Conservation (phyloP, 768 basidiomycete genomes). For the Russula lepida region DNA sequence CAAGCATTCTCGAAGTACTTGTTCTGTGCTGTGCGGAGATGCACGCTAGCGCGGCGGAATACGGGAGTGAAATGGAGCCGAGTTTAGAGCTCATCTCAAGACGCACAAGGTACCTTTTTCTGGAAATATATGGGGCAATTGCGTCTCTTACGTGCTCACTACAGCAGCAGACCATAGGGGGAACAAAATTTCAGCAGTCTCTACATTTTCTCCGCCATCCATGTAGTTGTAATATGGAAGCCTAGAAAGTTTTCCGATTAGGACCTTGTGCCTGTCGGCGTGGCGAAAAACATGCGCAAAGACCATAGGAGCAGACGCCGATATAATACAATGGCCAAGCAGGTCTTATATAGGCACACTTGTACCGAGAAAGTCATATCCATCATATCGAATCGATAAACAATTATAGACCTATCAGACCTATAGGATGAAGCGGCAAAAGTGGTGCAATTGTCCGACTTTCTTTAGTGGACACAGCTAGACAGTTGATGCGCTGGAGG, state of each 20-base stretch:
- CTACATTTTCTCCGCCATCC: slow-evolving; percentile 44
- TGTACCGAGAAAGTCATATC: slow-evolving; percentile 52
- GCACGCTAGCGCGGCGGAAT: slow-evolving; percentile 54
- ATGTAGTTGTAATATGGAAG: slow-evolving; percentile 75
- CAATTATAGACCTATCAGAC: slow-evolving; percentile 58
- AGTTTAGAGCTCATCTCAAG: slow-evolving; percentile 78
- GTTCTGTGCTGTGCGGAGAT: slow-evolving; percentile 66
- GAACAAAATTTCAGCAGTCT: slow-evolving; percentile 61
- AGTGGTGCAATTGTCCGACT: slow-evolving; percentile 57
- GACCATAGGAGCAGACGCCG: slow-evolving; percentile 1
- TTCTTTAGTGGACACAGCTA: slow-evolving; percentile 66
- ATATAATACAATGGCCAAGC: background rate
- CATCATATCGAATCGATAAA: too few species aligned
- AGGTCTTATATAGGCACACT: slow-evolving; percentile 85
- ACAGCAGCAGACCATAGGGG: slow-evolving; percentile 61
- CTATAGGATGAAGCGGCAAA: slow-evolving; percentile 48
- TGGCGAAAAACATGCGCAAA: slow-evolving; percentile 53
- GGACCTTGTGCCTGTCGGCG: slow-evolving; percentile 62
- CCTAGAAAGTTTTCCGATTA: slow-evolving; percentile 59
- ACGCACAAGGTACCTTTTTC: slow-evolving; percentile 57
- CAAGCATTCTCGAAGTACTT: slow-evolving; percentile 53
- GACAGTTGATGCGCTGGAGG: slow-evolving; percentile 60
- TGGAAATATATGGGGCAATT: background rate
- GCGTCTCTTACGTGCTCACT: background rate
- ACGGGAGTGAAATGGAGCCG: slow-evolving; percentile 62